A percentile compares a stretch with the other conserved stretches of the same genome.
Evolutionary conservation across 2,329 filamentous ascomycete genomes (phyloP).

Genomic region (Nemania sp.): DNA sequence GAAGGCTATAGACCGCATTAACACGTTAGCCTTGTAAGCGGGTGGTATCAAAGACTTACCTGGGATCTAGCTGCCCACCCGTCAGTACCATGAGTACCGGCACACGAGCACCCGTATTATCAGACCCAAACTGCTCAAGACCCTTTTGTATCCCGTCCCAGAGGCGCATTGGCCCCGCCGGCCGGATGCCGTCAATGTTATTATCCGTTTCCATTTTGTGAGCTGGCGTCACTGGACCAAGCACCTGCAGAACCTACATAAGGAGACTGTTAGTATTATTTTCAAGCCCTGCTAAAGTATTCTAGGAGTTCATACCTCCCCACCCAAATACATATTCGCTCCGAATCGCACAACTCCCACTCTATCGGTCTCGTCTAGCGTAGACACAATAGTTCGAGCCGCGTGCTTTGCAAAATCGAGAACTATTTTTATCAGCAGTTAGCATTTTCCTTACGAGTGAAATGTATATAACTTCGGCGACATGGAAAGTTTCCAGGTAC

Average conservation of each 20-base stretch:
- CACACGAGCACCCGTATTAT: constrained; percentile 44
- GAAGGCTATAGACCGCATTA: constrained; percentile 34
- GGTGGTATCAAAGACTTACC: constrained; percentile 41
- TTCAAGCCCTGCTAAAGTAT: neutral
- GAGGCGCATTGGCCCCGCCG: constrained; percentile 54
- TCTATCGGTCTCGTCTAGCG: constrained; percentile 57
- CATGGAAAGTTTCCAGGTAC: no score
- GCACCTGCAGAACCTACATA: constrained; percentile 47
- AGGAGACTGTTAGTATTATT: neutral
- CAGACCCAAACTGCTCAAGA: constrained; percentile 50
- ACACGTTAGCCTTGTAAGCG: neutral
- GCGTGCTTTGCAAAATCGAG: constrained; percentile 66
- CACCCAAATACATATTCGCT: constrained; percentile 42
- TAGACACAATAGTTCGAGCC: constrained; percentile 61
- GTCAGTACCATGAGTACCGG: constrained; percentile 59
- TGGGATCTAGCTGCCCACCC: constrained; percentile 59
- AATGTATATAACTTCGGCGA: neutral
- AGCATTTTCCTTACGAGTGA: neutral
- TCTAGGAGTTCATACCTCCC: neutral
- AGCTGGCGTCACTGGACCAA: constrained; percentile 51
- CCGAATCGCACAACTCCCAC: constrained; percentile 63
- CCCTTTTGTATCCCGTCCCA: constrained; percentile 62
- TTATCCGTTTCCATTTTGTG: constrained; percentile 51
- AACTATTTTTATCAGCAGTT: constrained; percentile 34
- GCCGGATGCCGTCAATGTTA: constrained; percentile 49